Base-by-base conservation (phyloP, 2,329 filamentous ascomycete genomes). In the Xylaria sp. region DNA sequence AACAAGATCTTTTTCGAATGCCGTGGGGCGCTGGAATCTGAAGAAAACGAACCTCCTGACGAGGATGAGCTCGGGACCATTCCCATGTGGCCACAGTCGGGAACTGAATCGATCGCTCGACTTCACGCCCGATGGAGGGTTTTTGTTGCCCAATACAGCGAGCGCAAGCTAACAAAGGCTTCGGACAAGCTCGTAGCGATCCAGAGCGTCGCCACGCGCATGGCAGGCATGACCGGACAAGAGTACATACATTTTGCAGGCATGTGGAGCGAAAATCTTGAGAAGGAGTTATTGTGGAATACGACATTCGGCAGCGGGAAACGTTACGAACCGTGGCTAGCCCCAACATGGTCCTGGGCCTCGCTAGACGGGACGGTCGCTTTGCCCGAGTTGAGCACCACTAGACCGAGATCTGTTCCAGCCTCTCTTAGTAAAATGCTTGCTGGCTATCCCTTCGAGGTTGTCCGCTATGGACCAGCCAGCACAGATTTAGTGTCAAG, bases 281-380 rank as follows among this genome's bases (percentile, higher is more conserved):
- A 23, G 18, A 57, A 36, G 3, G 72, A 72, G 15, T 59, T 73
- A 12, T 63, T 70, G 3, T 73, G 72, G 70, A 54, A 12, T 36
- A 39, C 54, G 15, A 12, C 18, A 10, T 62, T 67, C 13, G 61
- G 64, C 13, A 57, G 18, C 39, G 51, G 58, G 6, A 33, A 33
- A 9, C 65, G 63, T 18, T 64, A 59, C 23, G 48, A 58, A n/a
- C n/a, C 23, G 15, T 69, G 65, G 69, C 66, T 67, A 43, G 71
- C 68, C 20, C 71, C 71, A 5, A 73, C 59, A n/a, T 73, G 67
- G 71, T 73, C 69, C 28, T 73, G 71, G 71, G 71, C 67, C 28
- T 67, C 69, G 28, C 28, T 73, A 18, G 71, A 73, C 33, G 69
- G 71, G 13, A 43, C 39, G 13, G 39, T 43, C 13, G 12, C 10